These are phyloP conservation scores for Scheffersomyces lignicola DNA, from an alignment of 1,139 yeast genomes.

Conservation along the genomic window DNA sequence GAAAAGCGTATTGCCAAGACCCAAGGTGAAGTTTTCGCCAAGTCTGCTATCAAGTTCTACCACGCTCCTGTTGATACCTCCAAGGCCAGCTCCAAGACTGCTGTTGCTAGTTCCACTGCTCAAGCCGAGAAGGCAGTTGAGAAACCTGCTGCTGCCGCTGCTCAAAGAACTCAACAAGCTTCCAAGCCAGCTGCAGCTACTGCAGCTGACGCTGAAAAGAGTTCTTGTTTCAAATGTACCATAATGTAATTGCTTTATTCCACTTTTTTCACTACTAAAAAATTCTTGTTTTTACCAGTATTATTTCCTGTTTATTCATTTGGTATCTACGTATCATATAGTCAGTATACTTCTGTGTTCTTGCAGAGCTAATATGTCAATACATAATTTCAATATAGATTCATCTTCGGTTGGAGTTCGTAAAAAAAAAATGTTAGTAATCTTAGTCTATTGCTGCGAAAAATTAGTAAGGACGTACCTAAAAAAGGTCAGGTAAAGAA, in stretches of 20 bases:
- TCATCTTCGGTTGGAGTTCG: too few species aligned
- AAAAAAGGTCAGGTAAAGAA: background rate
- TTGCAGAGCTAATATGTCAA: too few species aligned
- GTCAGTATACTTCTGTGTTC: too few species aligned
- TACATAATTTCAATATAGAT: too few species aligned
- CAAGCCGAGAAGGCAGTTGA: background rate
- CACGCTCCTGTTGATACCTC: slow-evolving; percentile 6
- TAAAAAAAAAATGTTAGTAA: slow-evolving; percentile 1
- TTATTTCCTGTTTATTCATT: too few species aligned
- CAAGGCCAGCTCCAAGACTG: slow-evolving; percentile 3
- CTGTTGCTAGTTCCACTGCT: slow-evolving; percentile 10
- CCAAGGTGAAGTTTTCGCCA: slow-evolving; percentile 46
- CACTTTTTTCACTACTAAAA: too few species aligned
- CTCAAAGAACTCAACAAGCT: slow-evolving; percentile 9
- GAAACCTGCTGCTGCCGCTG: slow-evolving; percentile 8
- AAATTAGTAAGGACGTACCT: slow-evolving; percentile 3
- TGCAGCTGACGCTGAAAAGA: slow-evolving; percentile 16
- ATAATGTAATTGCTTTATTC: slow-evolving; percentile 30
- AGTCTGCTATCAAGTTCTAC: slow-evolving; percentile 29
- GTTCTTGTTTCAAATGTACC: slow-evolving; percentile 28
- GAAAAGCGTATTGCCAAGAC: slow-evolving; percentile 40
- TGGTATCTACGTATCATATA: too few species aligned
- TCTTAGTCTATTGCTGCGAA: slow-evolving; percentile 1
- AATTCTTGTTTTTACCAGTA: background rate
- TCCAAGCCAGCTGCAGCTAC: slow-evolving; percentile 14